Percentiles rank a stretch among this genome's conserved stretches.
Conservation (phyloP, 1,284 basidiomycete genomes). For the Ustilago shanxiensis region DNA sequence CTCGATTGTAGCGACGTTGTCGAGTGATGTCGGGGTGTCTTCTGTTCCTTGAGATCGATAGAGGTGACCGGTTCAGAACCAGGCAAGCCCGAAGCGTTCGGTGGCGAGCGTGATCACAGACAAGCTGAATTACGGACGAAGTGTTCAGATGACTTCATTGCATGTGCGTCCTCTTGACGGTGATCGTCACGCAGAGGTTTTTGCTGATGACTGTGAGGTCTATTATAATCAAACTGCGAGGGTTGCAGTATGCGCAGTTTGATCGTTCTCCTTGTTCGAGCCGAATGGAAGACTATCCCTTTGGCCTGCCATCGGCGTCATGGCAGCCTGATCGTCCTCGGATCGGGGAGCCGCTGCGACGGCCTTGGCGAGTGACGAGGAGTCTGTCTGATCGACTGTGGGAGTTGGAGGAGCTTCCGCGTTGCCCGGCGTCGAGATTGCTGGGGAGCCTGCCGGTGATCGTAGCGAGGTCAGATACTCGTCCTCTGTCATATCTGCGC, state of each 20-base stretch:
- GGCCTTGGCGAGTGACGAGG: background rate
- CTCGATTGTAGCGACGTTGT: background rate
- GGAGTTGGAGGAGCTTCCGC: slow-evolving; percentile 17
- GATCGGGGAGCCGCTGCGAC: background rate
- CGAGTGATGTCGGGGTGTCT: background rate
- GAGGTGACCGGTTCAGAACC: background rate
- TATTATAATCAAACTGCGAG: slow-evolving; percentile 34
- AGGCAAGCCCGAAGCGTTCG: too few relatives aligned
- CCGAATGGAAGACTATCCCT: slow-evolving; percentile 7
- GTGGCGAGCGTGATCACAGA: too few relatives aligned
- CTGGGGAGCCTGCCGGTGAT: slow-evolving; percentile 47
- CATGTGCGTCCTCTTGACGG: background rate
- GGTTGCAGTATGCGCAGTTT: slow-evolving; percentile 6
- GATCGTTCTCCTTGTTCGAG: slow-evolving; percentile 11
- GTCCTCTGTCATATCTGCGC: slow-evolving; percentile 39
- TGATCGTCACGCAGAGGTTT: background rate
- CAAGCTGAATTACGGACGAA: background rate
- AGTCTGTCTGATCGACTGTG: slow-evolving; percentile 5
- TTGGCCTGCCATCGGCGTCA: slow-evolving; percentile 20
- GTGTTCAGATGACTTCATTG: background rate
- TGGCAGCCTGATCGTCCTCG: slow-evolving; percentile 12
- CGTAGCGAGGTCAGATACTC: slow-evolving; percentile 47
- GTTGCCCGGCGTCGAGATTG: slow-evolving; percentile 38
- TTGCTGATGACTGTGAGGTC: background rate
- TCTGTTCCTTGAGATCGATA: background rate